Conservation (phyloP, 108 stramenopile species). For the Nitzschia sp. region DNA sequence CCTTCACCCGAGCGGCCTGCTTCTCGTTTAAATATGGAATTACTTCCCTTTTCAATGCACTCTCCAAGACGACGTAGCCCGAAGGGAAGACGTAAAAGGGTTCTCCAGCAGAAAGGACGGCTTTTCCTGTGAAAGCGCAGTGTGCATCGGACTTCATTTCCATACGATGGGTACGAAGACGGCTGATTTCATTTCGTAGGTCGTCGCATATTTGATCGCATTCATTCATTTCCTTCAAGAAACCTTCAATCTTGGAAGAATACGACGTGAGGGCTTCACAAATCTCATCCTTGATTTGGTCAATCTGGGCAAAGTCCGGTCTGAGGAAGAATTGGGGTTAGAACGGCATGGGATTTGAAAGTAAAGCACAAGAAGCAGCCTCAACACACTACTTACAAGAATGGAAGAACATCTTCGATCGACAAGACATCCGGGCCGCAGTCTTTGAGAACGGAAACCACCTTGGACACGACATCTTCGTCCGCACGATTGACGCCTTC, state of each 20-base stretch:
- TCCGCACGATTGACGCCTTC: conserved; percentile 55
- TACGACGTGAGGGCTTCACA: conserved; percentile 85
- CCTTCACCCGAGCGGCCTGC: conserved; percentile 56
- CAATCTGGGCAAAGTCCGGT: conserved; percentile 88
- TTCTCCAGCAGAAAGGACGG: conserved; percentile 62
- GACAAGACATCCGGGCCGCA: conserved; percentile 88
- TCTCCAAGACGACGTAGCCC: conserved; percentile 78
- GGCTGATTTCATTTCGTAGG: conserved; percentile 67
- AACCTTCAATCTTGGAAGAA: conserved; percentile 82
- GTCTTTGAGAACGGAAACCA: conserved; percentile 80
- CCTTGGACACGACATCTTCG: conserved; percentile 81
- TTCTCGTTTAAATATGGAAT: conserved; percentile 70
- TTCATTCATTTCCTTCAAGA: conserved; percentile 85
- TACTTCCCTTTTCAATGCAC: conserved; percentile 69
- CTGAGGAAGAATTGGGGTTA: conserved; percentile 18
- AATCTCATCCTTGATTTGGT: conserved; percentile 90
- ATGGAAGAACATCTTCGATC: conserved; percentile 84
- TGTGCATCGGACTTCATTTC: conserved; percentile 67
- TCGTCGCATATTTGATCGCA: conserved; percentile 80
- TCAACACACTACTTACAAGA: conserved; percentile 39
- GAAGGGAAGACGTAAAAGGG: conserved; percentile 89
- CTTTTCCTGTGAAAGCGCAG: conserved; percentile 80
- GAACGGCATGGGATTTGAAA: not conserved
- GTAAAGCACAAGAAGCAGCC: not conserved
- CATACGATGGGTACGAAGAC: conserved; percentile 60